Evolutionary conservation across 306 rosid genomes (phyloP).

Genomic region (Cajanus cajan): DNA sequence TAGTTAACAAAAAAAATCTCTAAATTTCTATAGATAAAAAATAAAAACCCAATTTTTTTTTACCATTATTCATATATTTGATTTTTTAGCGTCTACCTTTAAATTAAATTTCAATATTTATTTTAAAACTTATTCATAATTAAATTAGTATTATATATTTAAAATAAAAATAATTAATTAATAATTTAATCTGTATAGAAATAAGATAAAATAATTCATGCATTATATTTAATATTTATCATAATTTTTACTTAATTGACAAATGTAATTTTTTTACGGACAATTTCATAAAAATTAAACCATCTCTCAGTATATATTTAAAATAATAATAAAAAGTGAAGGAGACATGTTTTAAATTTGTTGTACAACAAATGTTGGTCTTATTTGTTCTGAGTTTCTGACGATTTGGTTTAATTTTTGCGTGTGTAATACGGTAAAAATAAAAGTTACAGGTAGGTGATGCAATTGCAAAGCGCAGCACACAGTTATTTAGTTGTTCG

Average conservation of each 20-base stretch:
- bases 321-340: not conserved
- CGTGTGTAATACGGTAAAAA: constrained; percentile 5
- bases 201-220: not conserved
- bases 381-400: not conserved
- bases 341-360: not conserved
- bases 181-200: not conserved
- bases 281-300: too few species aligned
- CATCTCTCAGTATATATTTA: too few species aligned
- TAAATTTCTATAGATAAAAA: too few species aligned
- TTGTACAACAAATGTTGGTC: not conserved
- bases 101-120: too few species aligned
- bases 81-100: too few species aligned
- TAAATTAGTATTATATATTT: not conserved
- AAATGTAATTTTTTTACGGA: too few species aligned
- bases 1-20: too few species aligned
- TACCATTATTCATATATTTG: too few species aligned
- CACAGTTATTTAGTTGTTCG: constrained; percentile 63
- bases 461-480: constrained; percentile 43
- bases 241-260: too few species aligned
- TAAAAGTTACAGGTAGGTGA: constrained; percentile 30
- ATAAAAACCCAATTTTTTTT: too few species aligned
- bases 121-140: not conserved
- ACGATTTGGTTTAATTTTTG: not conserved
- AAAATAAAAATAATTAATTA: not conserved
- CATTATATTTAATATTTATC: too few species aligned